phyloP scores from a whole-genome alignment of 1,284 basidiomycete genomes.

The Microbotryum scabiosae region DNA sequence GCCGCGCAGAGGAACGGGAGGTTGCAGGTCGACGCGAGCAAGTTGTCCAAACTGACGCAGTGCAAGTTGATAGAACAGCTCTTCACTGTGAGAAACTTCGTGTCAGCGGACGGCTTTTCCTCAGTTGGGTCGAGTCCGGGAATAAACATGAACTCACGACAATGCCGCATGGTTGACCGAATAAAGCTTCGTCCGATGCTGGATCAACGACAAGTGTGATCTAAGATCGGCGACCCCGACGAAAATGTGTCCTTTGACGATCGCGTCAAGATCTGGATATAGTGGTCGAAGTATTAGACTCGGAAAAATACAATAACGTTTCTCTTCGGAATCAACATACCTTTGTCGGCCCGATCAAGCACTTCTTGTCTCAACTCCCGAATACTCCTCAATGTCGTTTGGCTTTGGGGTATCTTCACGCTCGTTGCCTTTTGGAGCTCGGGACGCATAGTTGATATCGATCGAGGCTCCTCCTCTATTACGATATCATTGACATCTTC shows the following conservation, averaged over 20 bases:
- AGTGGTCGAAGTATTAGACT: not conserved
- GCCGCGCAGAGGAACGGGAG: constrained; percentile 62
- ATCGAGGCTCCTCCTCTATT: constrained; percentile 1
- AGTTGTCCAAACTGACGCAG: constrained; percentile 85
- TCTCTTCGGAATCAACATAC: constrained; percentile 45
- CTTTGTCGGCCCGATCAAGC: constrained; percentile 55
- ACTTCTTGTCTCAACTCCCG: constrained; percentile 56
- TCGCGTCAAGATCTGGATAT: constrained; percentile 62
- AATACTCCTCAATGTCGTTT: constrained; percentile 74
- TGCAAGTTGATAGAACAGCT: constrained; percentile 90
- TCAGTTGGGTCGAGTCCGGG: not conserved
- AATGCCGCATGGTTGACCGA: constrained; percentile 76
- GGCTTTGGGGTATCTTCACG: constrained; percentile 60
- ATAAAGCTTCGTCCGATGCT: constrained; percentile 80
- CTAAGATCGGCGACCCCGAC: constrained; percentile 82
- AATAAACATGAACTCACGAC: constrained; percentile 51
- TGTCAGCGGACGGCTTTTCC: not conserved
- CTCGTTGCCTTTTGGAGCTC: constrained; percentile 1
- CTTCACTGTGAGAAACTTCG: constrained; percentile 54
- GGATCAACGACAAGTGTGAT: constrained; percentile 69
- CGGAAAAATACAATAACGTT: not conserved
- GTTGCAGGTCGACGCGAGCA: constrained; percentile 66
- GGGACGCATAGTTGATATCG: not conserved
- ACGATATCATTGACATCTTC: constrained; percentile 2
- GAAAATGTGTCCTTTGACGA: constrained; percentile 79